Base-by-base conservation (phyloP, 441 rosid genomes). In the Sinapis alba region DNA sequence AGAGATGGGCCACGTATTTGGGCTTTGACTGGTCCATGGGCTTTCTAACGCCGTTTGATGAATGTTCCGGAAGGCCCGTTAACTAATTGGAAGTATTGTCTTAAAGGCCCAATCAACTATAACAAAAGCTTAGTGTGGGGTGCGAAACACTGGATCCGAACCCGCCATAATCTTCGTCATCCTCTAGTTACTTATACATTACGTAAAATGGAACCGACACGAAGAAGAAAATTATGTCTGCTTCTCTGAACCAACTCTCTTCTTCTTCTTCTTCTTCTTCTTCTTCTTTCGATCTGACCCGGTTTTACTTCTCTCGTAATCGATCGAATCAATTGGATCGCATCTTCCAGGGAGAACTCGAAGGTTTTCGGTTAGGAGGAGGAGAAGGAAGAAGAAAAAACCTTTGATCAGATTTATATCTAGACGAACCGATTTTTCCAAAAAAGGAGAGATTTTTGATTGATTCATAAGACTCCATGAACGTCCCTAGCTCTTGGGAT, bases 401-500 rank as follows among this genome's bases (percentile, higher is more conserved):
- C n/a, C 0, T 32, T 63, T 56, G 43, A 72, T 73, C 74, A 21
- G 65, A 36, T 36, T 67, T 59, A 34, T 66, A 23, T 36, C 11
- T 30, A 54, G 53, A 78, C 3, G 27, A 77, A 68, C 70, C 21
- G 10, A 1, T 32, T 47, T 1, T 27, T 27, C 65, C 43, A 1
- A 19, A 38, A 66, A 68, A 61, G 58, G 26, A 59, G 57, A 58
- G 62, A 13, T 41, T 47, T 71, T 65, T 71, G 3, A 47, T 62
- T 26, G 56, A 68, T 62, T 62, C 51, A 4, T 66, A 57, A 19
- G 58, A 51, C 21, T 6, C 72, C 38, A 94, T 94, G 98, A 97
- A 90, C 8, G 83, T 83, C 74, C 86, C 90, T 62, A 86, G 78
- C 85, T 92, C 97, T 72, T 92, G 98, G 98, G 98, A 94, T 84